Evolutionary conservation across 371 early-diverging fungal genomes (phyloP).

Genomic region (Lichtheimia ornata): DNA sequence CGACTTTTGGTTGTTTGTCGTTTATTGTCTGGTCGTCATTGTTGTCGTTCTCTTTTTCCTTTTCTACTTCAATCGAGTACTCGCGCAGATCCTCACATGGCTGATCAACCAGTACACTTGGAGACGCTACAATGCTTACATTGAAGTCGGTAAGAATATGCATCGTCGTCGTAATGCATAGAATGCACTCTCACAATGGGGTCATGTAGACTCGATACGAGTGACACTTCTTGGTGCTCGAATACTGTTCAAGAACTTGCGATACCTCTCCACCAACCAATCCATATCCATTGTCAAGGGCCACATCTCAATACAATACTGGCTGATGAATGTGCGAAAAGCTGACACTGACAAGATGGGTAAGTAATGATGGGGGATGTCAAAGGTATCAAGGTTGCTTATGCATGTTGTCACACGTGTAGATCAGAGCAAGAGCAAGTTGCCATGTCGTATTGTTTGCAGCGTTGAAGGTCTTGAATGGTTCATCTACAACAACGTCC

Average conservation of each 20-base stretch:
- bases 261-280: constrained; percentile 75
- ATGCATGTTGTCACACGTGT: neutral
- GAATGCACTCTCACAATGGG: neutral
- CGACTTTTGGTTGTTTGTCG: constrained; percentile 63
- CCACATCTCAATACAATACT: constrained; percentile 77
- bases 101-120: constrained; percentile 74
- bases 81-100: constrained; percentile 66
- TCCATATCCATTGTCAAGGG: constrained; percentile 78
- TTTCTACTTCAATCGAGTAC: constrained; percentile 74
- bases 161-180: neutral
- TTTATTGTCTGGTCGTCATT: constrained; percentile 71
- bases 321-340: constrained; percentile 69
- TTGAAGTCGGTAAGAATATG: constrained; percentile 67
- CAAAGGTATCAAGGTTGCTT: no score
- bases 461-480: constrained; percentile 83
- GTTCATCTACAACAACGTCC: constrained; percentile 82
- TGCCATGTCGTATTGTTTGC: constrained; percentile 68
- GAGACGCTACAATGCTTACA: constrained; percentile 68
- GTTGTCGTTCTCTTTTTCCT: constrained; percentile 75
- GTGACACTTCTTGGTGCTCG: constrained; percentile 79
- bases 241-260: constrained; percentile 78
- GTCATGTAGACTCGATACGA: constrained; percentile 69
- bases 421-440: constrained; percentile 23
- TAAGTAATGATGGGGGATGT: neutral
- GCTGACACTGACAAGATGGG: constrained; percentile 38